Base-by-base conservation (phyloP, 139 green algal genomes). In the Deuterostichococcus epilithicus region DNA sequence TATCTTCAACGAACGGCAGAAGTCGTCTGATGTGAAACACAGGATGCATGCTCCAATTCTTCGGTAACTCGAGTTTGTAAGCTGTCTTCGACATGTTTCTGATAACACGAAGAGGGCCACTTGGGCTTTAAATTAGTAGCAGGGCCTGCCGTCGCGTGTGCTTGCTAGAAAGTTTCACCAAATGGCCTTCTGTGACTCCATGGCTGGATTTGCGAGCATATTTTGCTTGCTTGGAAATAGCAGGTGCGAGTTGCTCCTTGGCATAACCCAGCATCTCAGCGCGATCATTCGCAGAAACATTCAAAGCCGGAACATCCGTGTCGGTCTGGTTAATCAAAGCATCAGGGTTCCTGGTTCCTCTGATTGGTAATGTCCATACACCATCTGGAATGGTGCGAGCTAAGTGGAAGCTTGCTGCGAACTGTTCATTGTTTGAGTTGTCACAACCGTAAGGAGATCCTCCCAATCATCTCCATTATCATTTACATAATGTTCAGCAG, bases 351-450 rank as follows among this genome's bases (percentile, higher is more conserved):
- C 13, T 63, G 26, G 52, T n/a, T n/a, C n/a, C n/a, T n/a, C n/a
- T n/a, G n/a, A n/a, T n/a, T n/a, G 52, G 13, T 63, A 5, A 25
- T 20, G 10, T 63, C 52, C 52, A 28, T 63, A 30, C 10, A 63
- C 20, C 52, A 63, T 63, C 2, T 28, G 13, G 2, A 63, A 28
- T 5, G 52, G 52, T 20, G 52, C 5, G 8, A n/a, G 10, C 18
- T 63, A 30, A 5, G 52, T n/a, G 2, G 52, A 63, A 0, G 58
- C 52, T 15, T 80, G 67, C 22, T 45, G 47, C 23, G 76, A 73
- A 39, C 76, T 80, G 36, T 85, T 85, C 3, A 85, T 78, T 10
- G 63, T 65, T n/a, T n/a, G n/a, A 68, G 71, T 76, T n/a, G 78
- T 36, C 42, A 73, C 71, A 2, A 63, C 38, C 3, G 71, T 13